Percentiles rank a stretch among this genome's conserved stretches.
phyloP scores from a whole-genome alignment of 2,329 filamentous ascomycete genomes.

The Chaetomiaceae sp. region DNA sequence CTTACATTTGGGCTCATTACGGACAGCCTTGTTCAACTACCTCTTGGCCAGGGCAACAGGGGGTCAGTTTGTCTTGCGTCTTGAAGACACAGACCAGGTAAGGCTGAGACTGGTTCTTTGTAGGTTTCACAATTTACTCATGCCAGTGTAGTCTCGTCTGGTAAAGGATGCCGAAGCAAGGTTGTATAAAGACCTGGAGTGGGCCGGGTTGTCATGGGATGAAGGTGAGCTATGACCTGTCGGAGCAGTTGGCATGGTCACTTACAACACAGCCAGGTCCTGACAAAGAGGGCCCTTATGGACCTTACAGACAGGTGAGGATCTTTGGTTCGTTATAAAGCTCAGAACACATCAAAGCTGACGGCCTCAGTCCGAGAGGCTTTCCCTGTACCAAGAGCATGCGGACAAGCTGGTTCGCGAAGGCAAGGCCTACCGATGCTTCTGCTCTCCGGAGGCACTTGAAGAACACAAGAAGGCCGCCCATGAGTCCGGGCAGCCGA shows the following conservation, averaged over 20 bases:
- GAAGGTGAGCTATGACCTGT: conserved; percentile 57
- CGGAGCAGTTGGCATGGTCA: not conserved
- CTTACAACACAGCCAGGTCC: conserved; percentile 54
- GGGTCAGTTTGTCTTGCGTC: conserved; percentile 83
- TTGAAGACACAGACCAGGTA: conserved; percentile 95
- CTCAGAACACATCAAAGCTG: not conserved
- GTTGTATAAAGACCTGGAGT: conserved; percentile 74
- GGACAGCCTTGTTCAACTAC: conserved; percentile 95
- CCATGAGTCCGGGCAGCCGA: conserved; percentile 46
- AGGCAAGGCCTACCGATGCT: conserved; percentile 85
- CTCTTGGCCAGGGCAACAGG: conserved; percentile 81
- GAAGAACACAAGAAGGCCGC: conserved; percentile 61
- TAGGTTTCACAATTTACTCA: not conserved
- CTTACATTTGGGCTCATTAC: conserved; percentile 83
- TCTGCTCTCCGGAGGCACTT: conserved; percentile 73
- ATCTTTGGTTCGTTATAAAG: not conserved
- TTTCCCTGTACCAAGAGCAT: conserved; percentile 66
- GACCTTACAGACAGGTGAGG: conserved; percentile 77
- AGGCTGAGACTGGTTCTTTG: conserved; percentile 22
- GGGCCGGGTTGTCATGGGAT: conserved; percentile 90
- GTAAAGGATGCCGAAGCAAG: conserved; percentile 73
- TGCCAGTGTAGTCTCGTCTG: conserved; percentile 63
- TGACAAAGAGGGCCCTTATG: conserved; percentile 71
- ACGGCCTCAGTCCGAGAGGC: conserved; percentile 65
- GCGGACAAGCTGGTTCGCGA: conserved; percentile 63